These are phyloP conservation scores for Plenodomus lindquistii DNA, from an alignment of 2,329 filamentous ascomycete genomes.

Conservation along the genomic window DNA sequence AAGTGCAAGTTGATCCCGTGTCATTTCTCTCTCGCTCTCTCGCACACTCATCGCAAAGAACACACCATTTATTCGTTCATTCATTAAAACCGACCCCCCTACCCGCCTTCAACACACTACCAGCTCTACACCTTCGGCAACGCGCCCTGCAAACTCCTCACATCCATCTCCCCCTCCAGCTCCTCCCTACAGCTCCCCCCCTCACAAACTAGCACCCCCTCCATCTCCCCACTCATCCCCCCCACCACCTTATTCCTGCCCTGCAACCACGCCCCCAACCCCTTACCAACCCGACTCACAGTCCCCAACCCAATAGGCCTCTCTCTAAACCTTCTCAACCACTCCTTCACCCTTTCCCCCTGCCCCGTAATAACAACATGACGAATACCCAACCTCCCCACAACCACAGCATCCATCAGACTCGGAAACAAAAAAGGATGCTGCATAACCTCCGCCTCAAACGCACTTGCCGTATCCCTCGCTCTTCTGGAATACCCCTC, in stretches of 20 bases:
- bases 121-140: slow-evolving; percentile 9
- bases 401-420: slow-evolving; percentile 75
- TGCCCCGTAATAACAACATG: slow-evolving; percentile 61
- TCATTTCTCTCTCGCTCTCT: no score
- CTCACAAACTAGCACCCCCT: slow-evolving; percentile 45
- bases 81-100: neutral
- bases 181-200: slow-evolving; percentile 50
- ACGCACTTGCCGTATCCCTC: slow-evolving; percentile 76
- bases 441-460: slow-evolving; percentile 88
- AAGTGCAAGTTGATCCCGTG: no score
- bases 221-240: slow-evolving; percentile 45
- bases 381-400: slow-evolving; percentile 70
- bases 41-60: no score
- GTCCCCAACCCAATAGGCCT: slow-evolving; percentile 41
- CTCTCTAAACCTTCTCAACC: slow-evolving; percentile 46
- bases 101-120: no score
- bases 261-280: slow-evolving; percentile 53
- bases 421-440: slow-evolving; percentile 91
- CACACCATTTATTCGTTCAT: neutral
- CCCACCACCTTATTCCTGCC: slow-evolving; percentile 54
- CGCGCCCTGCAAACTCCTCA: slow-evolving; percentile 33
- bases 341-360: slow-evolving; percentile 47
- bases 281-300: slow-evolving; percentile 41
- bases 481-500: slow-evolving; percentile 67
- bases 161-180: slow-evolving; percentile 37